Percentiles rank a stretch among this genome's conserved stretches.
These are phyloP conservation scores for Pelargonium nanum DNA, from an alignment of 345 rosid genomes.

Conservation along the genomic window DNA sequence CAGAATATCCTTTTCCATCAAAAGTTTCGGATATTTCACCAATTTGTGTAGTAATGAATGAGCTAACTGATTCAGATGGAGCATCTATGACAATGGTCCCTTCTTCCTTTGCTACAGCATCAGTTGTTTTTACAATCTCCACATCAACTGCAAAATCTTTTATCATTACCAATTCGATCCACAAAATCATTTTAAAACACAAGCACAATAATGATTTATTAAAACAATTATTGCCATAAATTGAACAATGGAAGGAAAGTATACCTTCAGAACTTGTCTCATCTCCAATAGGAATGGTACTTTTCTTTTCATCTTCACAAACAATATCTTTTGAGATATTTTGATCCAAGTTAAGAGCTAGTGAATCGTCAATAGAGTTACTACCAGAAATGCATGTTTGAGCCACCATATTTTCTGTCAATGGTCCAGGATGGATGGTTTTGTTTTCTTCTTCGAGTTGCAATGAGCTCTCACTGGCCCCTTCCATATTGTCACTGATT, in stretches of 20 bases:
- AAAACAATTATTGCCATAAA: constrained; percentile 5
- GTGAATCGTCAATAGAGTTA: constrained; percentile 1
- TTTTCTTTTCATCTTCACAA: constrained; percentile 27
- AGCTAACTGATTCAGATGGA: constrained; percentile 21
- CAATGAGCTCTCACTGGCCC: constrained; percentile 19
- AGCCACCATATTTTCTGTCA: constrained; percentile 11
- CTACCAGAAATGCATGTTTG: constrained; percentile 9
- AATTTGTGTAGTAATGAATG: constrained; percentile 1
- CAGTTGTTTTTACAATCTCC: constrained; percentile 22
- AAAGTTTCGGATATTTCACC: constrained; percentile 20
- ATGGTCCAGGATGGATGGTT: constrained; percentile 20
- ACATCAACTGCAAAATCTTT: constrained; percentile 23
- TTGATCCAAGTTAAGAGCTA: constrained; percentile 11
- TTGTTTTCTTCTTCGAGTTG: constrained; percentile 28
- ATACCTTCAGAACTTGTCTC: constrained; percentile 42
- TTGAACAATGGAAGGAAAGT: neutral
- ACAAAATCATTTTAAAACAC: neutral
- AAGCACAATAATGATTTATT: neutral
- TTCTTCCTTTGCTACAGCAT: constrained; percentile 25
- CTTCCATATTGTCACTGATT: constrained; percentile 25
- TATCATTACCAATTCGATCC: neutral
- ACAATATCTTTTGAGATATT: constrained; percentile 16
- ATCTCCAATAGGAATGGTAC: constrained; percentile 10
- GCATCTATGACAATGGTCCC: constrained; percentile 10
- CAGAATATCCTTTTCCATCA: constrained; percentile 19